These are phyloP conservation scores for Pythium diclinum DNA, from an alignment of 352 stramenopile species.

Conservation along the genomic window DNA sequence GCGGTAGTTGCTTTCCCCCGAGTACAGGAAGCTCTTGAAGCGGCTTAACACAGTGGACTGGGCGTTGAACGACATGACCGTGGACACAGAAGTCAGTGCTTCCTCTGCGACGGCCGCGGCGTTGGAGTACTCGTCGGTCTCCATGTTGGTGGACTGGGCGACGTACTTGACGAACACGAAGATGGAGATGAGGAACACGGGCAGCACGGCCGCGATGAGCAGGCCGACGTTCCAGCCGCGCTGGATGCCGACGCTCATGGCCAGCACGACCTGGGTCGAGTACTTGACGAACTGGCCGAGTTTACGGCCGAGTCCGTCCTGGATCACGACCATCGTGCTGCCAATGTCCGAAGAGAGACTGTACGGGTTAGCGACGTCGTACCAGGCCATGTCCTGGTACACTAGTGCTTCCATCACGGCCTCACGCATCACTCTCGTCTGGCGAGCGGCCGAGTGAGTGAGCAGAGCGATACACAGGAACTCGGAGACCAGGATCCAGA, in stretches of 20 bases:
- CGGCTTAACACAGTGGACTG: constrained; percentile 17
- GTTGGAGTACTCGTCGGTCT: constrained; percentile 36
- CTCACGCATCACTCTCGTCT: constrained; percentile 27
- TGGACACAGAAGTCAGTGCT: constrained; percentile 38
- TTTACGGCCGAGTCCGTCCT: constrained; percentile 29
- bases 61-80: constrained; percentile 36
- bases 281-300: constrained; percentile 36
- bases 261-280: constrained; percentile 34
- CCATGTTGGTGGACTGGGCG: constrained; percentile 28
- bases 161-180: constrained; percentile 25
- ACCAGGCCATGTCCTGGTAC: constrained; percentile 22
- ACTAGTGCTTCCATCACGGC: constrained; percentile 24
- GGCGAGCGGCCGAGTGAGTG: constrained; percentile 22
- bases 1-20: constrained; percentile 21
- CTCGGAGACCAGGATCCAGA: constrained; percentile 27
- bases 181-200: constrained; percentile 32
- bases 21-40: constrained; percentile 23
- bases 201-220: constrained; percentile 32
- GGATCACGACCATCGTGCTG: constrained; percentile 38
- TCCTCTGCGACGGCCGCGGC: constrained; percentile 43
- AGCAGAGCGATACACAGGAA: constrained; percentile 26
- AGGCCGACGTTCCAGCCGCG: constrained; percentile 43
- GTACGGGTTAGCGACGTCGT: constrained; percentile 19
- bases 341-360: constrained; percentile 46
- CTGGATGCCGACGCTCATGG: constrained; percentile 41